These are phyloP conservation scores for Fusarium clavum DNA, from an alignment of 2,329 filamentous ascomycete genomes.

Conservation along the genomic window DNA sequence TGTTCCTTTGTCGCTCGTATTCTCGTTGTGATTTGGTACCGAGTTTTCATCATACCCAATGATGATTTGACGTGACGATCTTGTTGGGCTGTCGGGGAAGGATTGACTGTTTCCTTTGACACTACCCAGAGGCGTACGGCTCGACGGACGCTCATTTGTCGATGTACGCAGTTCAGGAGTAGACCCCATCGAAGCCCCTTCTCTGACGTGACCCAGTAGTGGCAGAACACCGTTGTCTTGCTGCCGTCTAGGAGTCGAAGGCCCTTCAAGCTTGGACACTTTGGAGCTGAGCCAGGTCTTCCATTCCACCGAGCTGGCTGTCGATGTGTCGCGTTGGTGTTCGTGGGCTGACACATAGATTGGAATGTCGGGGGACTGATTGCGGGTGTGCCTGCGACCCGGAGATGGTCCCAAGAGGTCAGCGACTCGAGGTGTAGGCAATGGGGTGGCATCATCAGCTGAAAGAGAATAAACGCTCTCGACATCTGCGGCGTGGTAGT, in stretches of 20 bases:
- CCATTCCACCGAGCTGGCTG: constrained; percentile 64
- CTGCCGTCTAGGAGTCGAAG: constrained; percentile 22
- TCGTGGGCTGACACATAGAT: constrained; percentile 38
- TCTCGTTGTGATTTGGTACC: constrained; percentile 8
- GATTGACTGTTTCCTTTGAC: constrained; percentile 23
- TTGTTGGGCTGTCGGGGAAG: not conserved
- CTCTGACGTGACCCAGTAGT: constrained; percentile 58
- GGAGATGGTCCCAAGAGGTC: not conserved
- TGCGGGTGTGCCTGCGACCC: constrained; percentile 14
- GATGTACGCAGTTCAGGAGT: constrained; percentile 30
- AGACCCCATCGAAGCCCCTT: constrained; percentile 62
- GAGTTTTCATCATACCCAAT: constrained; percentile 36
- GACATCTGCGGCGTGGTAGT: constrained; percentile 54
- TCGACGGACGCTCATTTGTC: not conserved
- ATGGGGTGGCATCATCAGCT: constrained; percentile 40
- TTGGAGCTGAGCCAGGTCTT: constrained; percentile 66
- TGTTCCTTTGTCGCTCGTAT: not conserved
- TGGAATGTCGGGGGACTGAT: constrained; percentile 2
- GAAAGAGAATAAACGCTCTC: constrained; percentile 63
- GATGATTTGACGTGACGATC: not conserved
- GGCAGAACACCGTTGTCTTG: constrained; percentile 18
- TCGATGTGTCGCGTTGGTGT: constrained; percentile 54
- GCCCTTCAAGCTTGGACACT: constrained; percentile 59
- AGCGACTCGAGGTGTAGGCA: not conserved
- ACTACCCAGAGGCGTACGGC: constrained; percentile 26